Base-by-base conservation (phyloP, 768 basidiomycete species). In the Tubosaeta sp. region DNA sequence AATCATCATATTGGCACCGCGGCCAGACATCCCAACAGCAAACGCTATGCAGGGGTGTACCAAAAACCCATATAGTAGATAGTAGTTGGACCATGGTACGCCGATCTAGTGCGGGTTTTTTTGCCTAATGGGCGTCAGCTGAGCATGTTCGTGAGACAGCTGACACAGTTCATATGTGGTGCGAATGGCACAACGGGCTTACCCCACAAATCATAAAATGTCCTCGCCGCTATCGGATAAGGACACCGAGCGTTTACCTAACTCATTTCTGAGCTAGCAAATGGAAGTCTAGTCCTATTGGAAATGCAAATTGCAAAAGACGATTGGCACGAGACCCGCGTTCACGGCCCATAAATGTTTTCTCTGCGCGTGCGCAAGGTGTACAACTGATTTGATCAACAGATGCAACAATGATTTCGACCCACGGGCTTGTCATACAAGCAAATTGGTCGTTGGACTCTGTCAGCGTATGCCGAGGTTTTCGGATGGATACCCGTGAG, bases 101-200 rank as follows among this genome's bases (percentile, higher is more conserved):
- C 38, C 12, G 14, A 35, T 10, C 39, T 19, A 39, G 3, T 41
- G 43, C 43, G 27, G 26, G 14, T 8, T 16, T 22, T 39, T 11
- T 39, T 9, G 12, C 14, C 35, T 37, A 37, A n/a, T 19, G 32
- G 38, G 37, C 33, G 32, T 17, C 19, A 16, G 11, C 8, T 11
- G 46, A 41, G 10, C 31, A 26, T 46, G 13, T 37, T n/a, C 31
- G 32, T 37, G 41, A 27, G 32, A n/a, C n/a, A 57, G 37, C 37
- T 32, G 27, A 42, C 48, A 39, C 3, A 10, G 17, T 35, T 41
- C 37, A 25, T 41, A 43, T 14, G 16, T 14, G 35, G 48, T 43
- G 39, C 53, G 53, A 64, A 65, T 54, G 35, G 58, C 61, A 22
- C 54, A 58, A 63, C 34, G 55, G 46, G 46, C 64, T 55, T 64